phyloP scores from a whole-genome alignment of 805 yeast genomes.

The Debaryomyces hansenii region DNA sequence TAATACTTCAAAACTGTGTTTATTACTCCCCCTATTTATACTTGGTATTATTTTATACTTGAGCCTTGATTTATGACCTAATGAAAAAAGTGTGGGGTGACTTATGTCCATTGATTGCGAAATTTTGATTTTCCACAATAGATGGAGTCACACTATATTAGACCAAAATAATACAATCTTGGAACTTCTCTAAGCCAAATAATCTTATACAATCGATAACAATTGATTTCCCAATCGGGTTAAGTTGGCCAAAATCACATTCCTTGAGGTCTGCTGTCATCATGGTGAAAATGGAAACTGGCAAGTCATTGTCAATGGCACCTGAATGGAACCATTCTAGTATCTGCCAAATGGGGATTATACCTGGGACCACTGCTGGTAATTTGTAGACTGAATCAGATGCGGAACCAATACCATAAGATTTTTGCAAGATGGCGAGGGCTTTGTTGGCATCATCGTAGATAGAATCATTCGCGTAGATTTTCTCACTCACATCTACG shows the following conservation, averaged over 20 bases:
- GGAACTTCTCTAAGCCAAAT: constrained; percentile 40
- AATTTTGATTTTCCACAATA: not conserved
- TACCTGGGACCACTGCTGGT: constrained; percentile 52
- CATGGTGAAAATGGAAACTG: constrained; percentile 11
- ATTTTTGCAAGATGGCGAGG: constrained; percentile 9
- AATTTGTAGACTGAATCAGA: constrained; percentile 8
- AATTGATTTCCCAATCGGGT: constrained; percentile 19
- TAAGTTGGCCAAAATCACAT: constrained; percentile 21
- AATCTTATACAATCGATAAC: constrained; percentile 45
- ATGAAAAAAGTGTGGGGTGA: not conserved
- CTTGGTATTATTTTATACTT: too few relatives aligned
- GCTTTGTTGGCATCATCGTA: constrained; percentile 19
- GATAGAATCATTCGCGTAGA: constrained; percentile 15
- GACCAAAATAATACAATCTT: constrained; percentile 17
- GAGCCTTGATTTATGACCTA: not conserved
- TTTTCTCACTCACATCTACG: constrained; percentile 18
- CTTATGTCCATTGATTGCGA: not conserved
- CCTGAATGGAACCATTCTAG: constrained; percentile 32
- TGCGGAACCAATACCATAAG: constrained; percentile 8
- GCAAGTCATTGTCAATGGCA: constrained; percentile 15
- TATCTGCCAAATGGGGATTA: constrained; percentile 48
- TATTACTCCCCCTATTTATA: too few relatives aligned
- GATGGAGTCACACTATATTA: not conserved
- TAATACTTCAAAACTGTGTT: too few relatives aligned
- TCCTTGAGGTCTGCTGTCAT: constrained; percentile 18